Evolutionary conservation across 345 rosid genomes (phyloP).

Genomic region (Camelina neglecta): DNA sequence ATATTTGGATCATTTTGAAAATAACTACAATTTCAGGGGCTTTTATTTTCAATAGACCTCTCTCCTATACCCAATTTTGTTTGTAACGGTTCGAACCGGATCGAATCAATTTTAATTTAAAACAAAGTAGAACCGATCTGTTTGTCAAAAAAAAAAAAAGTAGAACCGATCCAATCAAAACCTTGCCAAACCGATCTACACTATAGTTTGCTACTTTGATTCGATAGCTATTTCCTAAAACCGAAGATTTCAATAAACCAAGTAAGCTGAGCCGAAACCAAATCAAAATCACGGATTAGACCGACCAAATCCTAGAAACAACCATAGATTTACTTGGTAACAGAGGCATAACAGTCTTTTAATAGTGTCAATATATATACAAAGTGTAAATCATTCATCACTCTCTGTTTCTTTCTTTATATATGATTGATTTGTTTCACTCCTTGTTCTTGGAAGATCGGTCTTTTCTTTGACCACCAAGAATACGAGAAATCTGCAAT

Average conservation of each 20-base stretch:
- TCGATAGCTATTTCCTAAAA: background rate
- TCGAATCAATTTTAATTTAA: background rate
- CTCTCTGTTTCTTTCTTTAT: background rate
- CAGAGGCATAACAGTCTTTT: conserved; percentile 4
- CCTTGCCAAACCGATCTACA: background rate
- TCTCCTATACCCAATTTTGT: too few species aligned
- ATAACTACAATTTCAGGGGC: background rate
- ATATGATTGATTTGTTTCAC: conserved; percentile 31
- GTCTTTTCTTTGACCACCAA: conserved; percentile 75
- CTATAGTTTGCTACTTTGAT: background rate
- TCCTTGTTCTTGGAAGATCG: conserved; percentile 64
- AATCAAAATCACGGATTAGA: background rate
- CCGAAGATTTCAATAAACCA: background rate
- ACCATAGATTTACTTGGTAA: conserved; percentile 13
- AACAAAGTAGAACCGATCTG: background rate
- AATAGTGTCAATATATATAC: background rate
- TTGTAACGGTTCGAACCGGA: background rate
- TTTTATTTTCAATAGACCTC: background rate
- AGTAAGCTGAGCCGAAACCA: background rate
- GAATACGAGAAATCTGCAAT: conserved; percentile 87
- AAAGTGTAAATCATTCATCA: background rate
- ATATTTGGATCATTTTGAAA: background rate
- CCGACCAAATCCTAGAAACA: background rate
- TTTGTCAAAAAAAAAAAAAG: background rate
- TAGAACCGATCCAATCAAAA: background rate